phyloP scores from a whole-genome alignment of 148 eudicot genomes.

The Talinum fruticosum region DNA sequence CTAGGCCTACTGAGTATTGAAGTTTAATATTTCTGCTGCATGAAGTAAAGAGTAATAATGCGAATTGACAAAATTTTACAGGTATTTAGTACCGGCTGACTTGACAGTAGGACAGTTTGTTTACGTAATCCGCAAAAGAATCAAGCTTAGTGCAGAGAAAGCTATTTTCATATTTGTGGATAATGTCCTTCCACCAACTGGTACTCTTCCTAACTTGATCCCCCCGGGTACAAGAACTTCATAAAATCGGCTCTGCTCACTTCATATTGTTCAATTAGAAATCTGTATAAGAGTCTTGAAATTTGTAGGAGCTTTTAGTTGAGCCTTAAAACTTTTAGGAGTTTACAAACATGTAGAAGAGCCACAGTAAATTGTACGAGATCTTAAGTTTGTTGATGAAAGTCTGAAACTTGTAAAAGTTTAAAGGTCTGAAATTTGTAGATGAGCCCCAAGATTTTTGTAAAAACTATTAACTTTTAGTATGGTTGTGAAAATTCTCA shows the following conservation, averaged over 20 bases:
- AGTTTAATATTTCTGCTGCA: neutral
- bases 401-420: neutral
- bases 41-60: neutral
- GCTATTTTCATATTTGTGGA: conserved; percentile 72
- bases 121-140: conserved; percentile 69
- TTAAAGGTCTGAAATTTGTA: neutral
- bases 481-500: neutral
- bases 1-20: neutral
- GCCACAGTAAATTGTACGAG: no score
- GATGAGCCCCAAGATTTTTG: neutral
- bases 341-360: no score
- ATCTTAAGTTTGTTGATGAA: no score
- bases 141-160: conserved; percentile 70
- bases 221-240: neutral
- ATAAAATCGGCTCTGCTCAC: no score
- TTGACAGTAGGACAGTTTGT: conserved; percentile 74
- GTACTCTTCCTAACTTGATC: conserved; percentile 13
- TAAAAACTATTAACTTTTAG: no score
- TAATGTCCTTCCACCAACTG: conserved; percentile 71
- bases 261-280: neutral
- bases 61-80: conserved; percentile 14
- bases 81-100: conserved; percentile 74
- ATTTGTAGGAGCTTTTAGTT: neutral
- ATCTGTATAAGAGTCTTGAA: neutral
- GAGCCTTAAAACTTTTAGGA: no score